Evolutionary conservation across 139 green algal genomes (phyloP).

Genomic region (Chlorella ohadii): DNA sequence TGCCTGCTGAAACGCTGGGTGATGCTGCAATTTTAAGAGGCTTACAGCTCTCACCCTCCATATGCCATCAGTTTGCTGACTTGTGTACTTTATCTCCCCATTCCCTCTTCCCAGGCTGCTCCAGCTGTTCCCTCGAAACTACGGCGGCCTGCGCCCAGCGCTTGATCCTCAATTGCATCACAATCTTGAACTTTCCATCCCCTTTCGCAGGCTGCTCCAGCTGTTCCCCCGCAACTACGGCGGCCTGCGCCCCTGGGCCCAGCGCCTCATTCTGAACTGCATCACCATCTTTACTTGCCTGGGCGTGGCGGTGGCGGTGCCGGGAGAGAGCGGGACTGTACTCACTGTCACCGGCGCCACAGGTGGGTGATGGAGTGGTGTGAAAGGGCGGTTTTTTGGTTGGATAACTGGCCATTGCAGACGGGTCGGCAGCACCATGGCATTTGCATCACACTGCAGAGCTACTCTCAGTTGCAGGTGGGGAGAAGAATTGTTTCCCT

Average conservation of each 20-base stretch:
- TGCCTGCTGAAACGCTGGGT: no score
- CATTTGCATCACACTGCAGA: no score
- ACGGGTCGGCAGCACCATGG: no score
- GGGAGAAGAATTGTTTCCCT: no score
- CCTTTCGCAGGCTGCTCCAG: background rate
- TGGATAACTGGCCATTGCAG: no score
- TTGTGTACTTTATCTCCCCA: no score
- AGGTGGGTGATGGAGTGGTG: no score
- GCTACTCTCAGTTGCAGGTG: no score
- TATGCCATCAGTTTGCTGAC: no score
- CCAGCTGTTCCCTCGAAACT: background rate
- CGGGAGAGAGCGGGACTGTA: conserved; percentile 4
- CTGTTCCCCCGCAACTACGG: conserved; percentile 9
- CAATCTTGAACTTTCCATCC: background rate
- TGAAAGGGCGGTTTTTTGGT: no score
- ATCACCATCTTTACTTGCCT: conserved; percentile 22
- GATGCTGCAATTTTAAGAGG: no score
- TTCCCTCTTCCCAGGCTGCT: background rate
- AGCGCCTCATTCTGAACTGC: conserved; percentile 11
- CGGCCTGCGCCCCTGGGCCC: background rate
- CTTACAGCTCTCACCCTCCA: no score
- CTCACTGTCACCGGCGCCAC: conserved; percentile 19
- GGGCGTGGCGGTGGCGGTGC: conserved; percentile 11
- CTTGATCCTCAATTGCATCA: conserved; percentile 6
- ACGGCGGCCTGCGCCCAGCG: background rate